These are phyloP conservation scores for Ormosia semicastrata DNA, from an alignment of 306 rosid genomes.

Conservation along the genomic window DNA sequence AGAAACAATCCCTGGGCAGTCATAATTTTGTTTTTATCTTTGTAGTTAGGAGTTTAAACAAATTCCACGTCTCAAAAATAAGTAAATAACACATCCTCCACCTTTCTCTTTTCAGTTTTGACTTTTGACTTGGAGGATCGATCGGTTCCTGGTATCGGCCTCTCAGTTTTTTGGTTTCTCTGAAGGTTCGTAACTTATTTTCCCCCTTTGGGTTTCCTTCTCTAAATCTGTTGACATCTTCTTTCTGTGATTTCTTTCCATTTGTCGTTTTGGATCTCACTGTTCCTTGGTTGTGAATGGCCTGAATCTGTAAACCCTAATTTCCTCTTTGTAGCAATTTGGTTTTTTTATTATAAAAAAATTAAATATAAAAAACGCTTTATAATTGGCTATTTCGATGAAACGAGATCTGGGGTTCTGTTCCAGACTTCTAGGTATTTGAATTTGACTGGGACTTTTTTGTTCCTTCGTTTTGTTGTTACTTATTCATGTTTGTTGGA, in stretches of 20 bases:
- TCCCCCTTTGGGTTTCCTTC: background rate
- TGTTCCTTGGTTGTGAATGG: background rate
- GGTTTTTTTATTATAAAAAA: no score
- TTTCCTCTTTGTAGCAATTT: background rate
- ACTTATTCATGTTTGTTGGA: background rate
- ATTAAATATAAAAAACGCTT: background rate
- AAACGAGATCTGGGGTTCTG: constrained; percentile 11
- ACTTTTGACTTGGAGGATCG: constrained; percentile 1
- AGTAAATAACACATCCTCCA: background rate
- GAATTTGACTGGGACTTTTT: background rate
- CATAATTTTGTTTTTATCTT: background rate
- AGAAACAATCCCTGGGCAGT: no score
- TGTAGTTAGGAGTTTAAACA: background rate
- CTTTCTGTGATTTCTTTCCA: background rate
- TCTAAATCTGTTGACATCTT: background rate
- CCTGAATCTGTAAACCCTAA: background rate
- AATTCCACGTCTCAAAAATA: background rate
- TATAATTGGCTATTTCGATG: background rate
- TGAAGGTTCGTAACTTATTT: constrained; percentile 24
- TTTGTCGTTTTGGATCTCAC: background rate
- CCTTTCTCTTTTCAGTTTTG: background rate
- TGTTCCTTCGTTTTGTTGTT: background rate
- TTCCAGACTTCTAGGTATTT: background rate
- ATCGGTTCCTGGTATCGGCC: background rate
- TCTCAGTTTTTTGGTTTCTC: background rate